Base-by-base conservation (phyloP, 495 filamentous ascomycete species). In the Trichoderma orchidacearum region DNA sequence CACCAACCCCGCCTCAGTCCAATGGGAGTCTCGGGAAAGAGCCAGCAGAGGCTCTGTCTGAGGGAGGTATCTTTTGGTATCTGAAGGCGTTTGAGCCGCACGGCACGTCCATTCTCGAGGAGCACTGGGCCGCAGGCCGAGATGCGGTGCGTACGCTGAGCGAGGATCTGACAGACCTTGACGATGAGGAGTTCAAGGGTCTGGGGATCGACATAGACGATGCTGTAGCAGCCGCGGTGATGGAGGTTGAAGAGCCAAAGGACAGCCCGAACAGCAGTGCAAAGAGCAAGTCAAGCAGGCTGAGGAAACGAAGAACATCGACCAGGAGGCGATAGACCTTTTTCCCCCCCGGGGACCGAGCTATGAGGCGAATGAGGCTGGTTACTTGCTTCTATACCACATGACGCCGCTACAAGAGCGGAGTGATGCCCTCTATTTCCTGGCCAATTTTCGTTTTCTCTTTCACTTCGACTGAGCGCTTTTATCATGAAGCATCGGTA, bases 21-120 rank as follows among this genome's bases (percentile, higher is more conserved):
- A 79, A 77, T 59, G 75, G 74, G 45, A 75, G 73, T 56, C 61
- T 70, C 23, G 64, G 59, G 45, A 62, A 58, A n/a, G 60, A 64
- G 21, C 63, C 80, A 38, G 68, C 75, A 9, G 76, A 81, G 17
- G 72, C 77, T 4, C 70, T 93, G 30, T 75, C 79, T 3, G 72
- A 84, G 51, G 90, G 90, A 50, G 90, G 90, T 12, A 76, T 92
- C 6, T 84, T 86, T 11, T 95, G 91, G 90, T 96, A 94, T 70
- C 81, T 95, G 62, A 76, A 89, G 59, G 79, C 81, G 11, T 92
- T 93, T 63, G 82, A 92, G 34, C 87, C 85, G 0, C 65, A 79
- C 53, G 90, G 92, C 17, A 94, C 87, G 0, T 88, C 70, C 0
- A 72, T 69, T 1, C 67, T 63, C 9, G 85, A 90, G 53, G 86